A percentile compares a stretch with the other conserved stretches of the same genome.
phyloP scores from a whole-genome alignment of 768 basidiomycete genomes.

The Lentinula sp. region DNA sequence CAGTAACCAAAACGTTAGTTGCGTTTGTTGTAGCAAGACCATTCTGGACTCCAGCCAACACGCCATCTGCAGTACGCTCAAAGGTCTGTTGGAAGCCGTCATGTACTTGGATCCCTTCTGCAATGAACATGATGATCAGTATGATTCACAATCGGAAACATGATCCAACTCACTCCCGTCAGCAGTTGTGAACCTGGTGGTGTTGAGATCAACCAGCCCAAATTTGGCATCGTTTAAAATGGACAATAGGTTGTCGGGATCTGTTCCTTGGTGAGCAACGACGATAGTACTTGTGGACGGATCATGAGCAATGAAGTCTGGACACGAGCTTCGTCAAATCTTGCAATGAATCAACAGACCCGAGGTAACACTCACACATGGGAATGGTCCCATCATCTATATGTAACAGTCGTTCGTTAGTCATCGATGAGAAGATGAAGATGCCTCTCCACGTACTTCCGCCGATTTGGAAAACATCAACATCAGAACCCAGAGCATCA shows the following conservation, averaged over 20 bases:
- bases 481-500: constrained; percentile 17
- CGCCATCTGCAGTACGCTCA: constrained; percentile 27
- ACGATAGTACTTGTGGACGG: constrained; percentile 24
- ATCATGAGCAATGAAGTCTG: constrained; percentile 33
- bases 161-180: constrained; percentile 14
- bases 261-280: constrained; percentile 36
- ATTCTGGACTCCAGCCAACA: constrained; percentile 23
- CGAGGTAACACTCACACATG: constrained; percentile 16
- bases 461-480: constrained; percentile 22
- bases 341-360: not conserved
- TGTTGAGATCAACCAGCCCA: constrained; percentile 19
- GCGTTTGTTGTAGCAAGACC: constrained; percentile 21
- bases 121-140: not conserved
- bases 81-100: constrained; percentile 34
- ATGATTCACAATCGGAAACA: not conserved
- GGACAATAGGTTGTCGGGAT: constrained; percentile 24
- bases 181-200: constrained; percentile 22
- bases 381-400: constrained; percentile 23
- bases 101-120: constrained; percentile 28
- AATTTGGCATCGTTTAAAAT: constrained; percentile 29
- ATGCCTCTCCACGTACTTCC: constrained; percentile 22
- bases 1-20: constrained; percentile 29
- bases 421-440: not conserved
- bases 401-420: not conserved
- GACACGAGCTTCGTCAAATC: not conserved